Base-by-base conservation (phyloP, 768 basidiomycete genomes). In the Sarcodon sp. region DNA sequence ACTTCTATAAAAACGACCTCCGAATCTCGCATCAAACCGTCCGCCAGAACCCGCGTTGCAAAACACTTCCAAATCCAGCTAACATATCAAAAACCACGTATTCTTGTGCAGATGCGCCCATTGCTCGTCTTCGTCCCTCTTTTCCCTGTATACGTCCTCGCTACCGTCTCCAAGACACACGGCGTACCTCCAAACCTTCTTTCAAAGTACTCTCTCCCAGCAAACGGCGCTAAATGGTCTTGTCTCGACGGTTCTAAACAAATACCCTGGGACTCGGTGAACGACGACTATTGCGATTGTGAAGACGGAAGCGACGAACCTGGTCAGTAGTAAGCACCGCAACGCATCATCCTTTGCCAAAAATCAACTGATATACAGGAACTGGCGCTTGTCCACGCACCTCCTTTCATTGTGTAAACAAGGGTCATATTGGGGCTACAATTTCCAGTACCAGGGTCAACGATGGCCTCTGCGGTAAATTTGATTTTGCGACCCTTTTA, bases 211-310 rank as follows among this genome's bases (percentile, higher is more conserved):
- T 63, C 63, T 3, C 71, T 82, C 10, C 63, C 68, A 6, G 66
- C 64, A 46, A 69, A 72, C 18, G 75, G 71, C 49, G 48, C 55
- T 9, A 64, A 61, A 12, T 94, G 90, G 86, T 73, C 66, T 52
- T 96, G 91, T 65, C 65, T 94, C 51, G 83, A 92, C 56, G 84
- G 82, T 16, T 81, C 79, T 0, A 82, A 80, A 57, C 72, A 77
- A 52, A 88, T 97, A 53, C 66, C 81, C 2, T 90, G 82, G 80
- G 64, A 68, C 33, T 79, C 85, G 15, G 80, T 96, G 21, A 96
- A 97, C 61, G 89, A 97, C 59, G 91, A 97, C 64, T 90, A 81
- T 57, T 97, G 92, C 59, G 92, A 97, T 66, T 97, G 92, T 59
- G 70, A 72, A 32, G 92, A 96, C 58, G 91, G 91, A n/a, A 91